These are phyloP conservation scores for Coemansia asiatica DNA, from an alignment of 192 early-diverging fungal genomes.

Conservation along the genomic window DNA sequence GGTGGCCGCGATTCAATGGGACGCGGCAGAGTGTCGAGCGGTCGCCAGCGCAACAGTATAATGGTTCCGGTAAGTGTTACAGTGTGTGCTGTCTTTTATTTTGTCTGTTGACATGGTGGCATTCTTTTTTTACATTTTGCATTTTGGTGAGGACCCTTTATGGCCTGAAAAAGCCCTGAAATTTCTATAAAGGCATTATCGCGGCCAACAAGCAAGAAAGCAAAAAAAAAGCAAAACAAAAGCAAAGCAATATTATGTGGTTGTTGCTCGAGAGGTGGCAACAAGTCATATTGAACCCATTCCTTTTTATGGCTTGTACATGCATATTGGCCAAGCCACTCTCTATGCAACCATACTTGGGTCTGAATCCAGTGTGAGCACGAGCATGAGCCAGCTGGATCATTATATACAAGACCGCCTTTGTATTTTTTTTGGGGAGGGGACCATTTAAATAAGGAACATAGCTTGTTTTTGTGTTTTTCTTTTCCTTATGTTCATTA, in stretches of 20 bases:
- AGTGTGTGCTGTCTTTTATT: neutral
- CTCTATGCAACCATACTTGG: neutral
- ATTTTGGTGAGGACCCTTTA: neutral
- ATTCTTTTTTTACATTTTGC: slow-evolving; percentile 6
- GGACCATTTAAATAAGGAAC: neutral
- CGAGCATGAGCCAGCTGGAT: neutral
- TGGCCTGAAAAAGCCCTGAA: neutral
- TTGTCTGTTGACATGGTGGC: neutral
- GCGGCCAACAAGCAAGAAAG: neutral
- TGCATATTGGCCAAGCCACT: slow-evolving; percentile 5
- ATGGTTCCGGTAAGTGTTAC: slow-evolving; percentile 53
- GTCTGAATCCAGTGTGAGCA: neutral
- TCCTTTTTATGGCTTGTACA: slow-evolving; percentile 5
- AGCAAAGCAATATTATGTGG: neutral
- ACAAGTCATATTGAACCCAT: neutral
- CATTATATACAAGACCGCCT: neutral
- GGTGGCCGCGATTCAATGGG: slow-evolving; percentile 42
- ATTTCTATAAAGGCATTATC: neutral
- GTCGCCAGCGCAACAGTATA: slow-evolving; percentile 57
- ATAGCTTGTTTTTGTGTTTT: neutral
- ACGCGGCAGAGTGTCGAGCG: slow-evolving; percentile 48
- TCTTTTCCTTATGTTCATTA: neutral
- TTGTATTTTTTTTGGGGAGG: no score
- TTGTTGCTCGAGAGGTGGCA: neutral
- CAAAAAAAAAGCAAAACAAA: slow-evolving; percentile 3